These are phyloP conservation scores for Fagopyrum homotropicum DNA, from an alignment of 148 eudicot genomes.

Conservation along the genomic window DNA sequence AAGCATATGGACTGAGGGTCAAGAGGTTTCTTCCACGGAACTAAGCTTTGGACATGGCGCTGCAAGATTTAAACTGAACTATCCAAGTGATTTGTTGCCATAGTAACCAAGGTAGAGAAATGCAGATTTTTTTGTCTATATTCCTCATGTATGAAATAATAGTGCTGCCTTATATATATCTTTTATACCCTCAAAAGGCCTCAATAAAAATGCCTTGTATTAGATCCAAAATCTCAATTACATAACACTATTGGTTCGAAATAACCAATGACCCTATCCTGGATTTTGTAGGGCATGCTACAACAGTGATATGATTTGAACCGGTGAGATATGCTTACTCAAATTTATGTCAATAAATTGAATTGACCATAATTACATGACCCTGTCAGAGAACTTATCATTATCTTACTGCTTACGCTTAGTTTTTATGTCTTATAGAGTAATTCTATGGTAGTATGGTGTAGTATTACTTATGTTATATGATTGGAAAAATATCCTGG, in stretches of 20 bases:
- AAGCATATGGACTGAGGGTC: background rate
- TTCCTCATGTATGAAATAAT: background rate
- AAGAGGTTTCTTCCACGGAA: background rate
- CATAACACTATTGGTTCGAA: background rate
- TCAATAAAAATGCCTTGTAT: background rate
- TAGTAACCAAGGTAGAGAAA: constrained; percentile 6
- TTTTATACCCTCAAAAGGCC: background rate
- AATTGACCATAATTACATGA: too few relatives aligned
- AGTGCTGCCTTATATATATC: background rate
- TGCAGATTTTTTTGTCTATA: background rate
- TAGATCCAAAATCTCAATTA: background rate
- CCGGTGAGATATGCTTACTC: background rate
- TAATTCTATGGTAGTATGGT: background rate
- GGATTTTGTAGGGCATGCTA: background rate
- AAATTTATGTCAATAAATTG: too few relatives aligned
- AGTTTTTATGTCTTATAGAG: background rate
- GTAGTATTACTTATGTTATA: background rate
- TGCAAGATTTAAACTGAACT: background rate
- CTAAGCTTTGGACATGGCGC: background rate
- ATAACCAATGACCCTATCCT: background rate
- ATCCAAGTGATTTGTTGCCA: background rate
- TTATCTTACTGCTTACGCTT: background rate
- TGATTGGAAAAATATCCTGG: background rate
- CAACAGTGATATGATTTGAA: background rate
- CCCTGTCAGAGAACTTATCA: too few relatives aligned